phyloP scores from a whole-genome alignment of 257 asterid species.

The Solanum chmielewskii region DNA sequence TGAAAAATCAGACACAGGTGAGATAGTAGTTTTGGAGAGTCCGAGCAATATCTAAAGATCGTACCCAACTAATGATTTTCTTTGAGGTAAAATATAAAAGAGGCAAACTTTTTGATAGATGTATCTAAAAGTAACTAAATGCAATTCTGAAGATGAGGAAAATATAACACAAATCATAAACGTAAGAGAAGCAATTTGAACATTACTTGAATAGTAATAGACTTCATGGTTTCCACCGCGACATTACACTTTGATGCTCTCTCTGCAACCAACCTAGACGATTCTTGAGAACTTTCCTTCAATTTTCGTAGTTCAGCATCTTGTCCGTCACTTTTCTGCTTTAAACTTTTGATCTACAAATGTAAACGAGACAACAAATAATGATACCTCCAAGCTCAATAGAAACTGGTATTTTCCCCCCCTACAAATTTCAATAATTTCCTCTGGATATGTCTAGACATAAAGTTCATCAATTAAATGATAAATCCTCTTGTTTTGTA shows the following conservation, averaged over 20 bases:
- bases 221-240: constrained; percentile 49
- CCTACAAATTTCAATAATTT: not conserved
- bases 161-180: not conserved
- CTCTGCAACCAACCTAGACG: constrained; percentile 43
- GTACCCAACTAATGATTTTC: not conserved
- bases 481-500: not conserved
- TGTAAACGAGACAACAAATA: not conserved
- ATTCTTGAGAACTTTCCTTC: constrained; percentile 40
- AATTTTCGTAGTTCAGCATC: constrained; percentile 53
- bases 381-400: not conserved
- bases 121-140: not conserved
- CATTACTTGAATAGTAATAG: constrained; percentile 53
- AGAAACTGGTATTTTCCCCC: not conserved
- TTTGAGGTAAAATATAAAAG: not conserved
- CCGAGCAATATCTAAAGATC: not conserved
- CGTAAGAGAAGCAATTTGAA: not conserved
- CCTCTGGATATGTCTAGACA: not conserved
- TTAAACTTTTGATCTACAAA: constrained; percentile 47
- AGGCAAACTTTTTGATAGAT: not conserved
- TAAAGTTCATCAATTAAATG: not conserved
- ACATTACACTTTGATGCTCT: constrained; percentile 42
- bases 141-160: not conserved
- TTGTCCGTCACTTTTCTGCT: constrained; percentile 56
- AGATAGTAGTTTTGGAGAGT: not conserved
- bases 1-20: not conserved